Conservation (phyloP, 73 alveolate genomes). For the Tetrahymena thermophila region DNA sequence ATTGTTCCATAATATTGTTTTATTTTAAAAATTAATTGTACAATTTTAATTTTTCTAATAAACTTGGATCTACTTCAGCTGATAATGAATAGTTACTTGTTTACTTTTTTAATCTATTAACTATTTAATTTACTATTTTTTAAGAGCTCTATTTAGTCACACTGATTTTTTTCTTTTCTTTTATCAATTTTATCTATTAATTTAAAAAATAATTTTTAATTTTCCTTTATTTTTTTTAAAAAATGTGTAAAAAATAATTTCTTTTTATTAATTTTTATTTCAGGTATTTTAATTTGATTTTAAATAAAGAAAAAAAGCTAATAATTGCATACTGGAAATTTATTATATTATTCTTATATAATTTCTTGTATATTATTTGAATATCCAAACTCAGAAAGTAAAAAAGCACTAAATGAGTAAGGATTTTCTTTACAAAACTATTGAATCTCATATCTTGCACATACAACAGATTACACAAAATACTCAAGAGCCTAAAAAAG, state of each 20-base stretch:
- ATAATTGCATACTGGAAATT: neutral
- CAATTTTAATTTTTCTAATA: neutral
- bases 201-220: no score
- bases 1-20: neutral
- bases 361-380: neutral
- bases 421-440: neutral
- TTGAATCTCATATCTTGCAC: neutral
- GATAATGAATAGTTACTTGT: neutral
- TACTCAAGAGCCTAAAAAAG: neutral
- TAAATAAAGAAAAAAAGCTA: no score
- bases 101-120: no score
- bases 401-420: neutral
- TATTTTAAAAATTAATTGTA: neutral
- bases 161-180: neutral
- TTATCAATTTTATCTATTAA: neutral
- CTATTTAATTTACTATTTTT: neutral
- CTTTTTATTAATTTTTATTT: no score
- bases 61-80: neutral
- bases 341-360: neutral
- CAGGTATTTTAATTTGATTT: no score
- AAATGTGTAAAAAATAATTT: no score
- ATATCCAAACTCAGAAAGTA: neutral
- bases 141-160: neutral
- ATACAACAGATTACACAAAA: neutral
- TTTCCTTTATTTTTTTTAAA: no score